Evolutionary conservation across 768 basidiomycete genomes (phyloP), one percentile per base, ranked within the genome.

Genomic region (Xerocomellus amylosporus): DNA sequence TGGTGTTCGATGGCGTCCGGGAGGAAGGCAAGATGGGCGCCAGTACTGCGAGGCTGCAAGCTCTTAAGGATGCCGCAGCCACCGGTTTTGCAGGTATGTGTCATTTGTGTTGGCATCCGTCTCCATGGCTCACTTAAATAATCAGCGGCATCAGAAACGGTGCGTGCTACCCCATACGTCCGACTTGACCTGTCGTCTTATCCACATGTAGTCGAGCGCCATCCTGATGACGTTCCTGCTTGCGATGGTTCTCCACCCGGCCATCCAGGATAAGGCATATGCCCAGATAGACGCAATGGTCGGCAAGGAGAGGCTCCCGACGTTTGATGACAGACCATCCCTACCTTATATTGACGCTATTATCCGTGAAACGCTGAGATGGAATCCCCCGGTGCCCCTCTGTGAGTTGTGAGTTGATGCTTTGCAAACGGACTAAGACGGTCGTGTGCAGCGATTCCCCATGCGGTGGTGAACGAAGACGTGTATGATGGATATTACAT

Each of bases 271-370:
- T 22, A 55, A 55, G 51, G 61, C 50, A 14, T 41, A 58, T 22
- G 51, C 49, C 8, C 51, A 58, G 43, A 55, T 67, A 36, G 53
- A 67, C 3, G 34, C 54, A 14, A 50, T 65, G 0, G 45, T 69
- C 9, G 62, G 64, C 33, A 65, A 54, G 38, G 55, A 50, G 38
- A 58, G 56, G 14, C 55, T 69, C 1, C 67, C 63, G 30, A 61
- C 40, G 2, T 34, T 55, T 24, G 47, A 45, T 10, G 62, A 71
- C 26, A 51, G 58, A 31, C 15, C 46, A 12, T 55, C 34, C 6
- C 49, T 78, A 13, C 74, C 74, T 1, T 78, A 75, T 47, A 65
- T 74, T 7, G 65, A 62, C 4, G 72, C 74, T 5, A 68, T 75
- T 10, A 65, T 71, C n/a, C 71, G 72, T 48, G 77, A 77, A 58